Base-by-base conservation (phyloP, 2,329 filamentous ascomycete species). In the Penicillium crustosum region DNA sequence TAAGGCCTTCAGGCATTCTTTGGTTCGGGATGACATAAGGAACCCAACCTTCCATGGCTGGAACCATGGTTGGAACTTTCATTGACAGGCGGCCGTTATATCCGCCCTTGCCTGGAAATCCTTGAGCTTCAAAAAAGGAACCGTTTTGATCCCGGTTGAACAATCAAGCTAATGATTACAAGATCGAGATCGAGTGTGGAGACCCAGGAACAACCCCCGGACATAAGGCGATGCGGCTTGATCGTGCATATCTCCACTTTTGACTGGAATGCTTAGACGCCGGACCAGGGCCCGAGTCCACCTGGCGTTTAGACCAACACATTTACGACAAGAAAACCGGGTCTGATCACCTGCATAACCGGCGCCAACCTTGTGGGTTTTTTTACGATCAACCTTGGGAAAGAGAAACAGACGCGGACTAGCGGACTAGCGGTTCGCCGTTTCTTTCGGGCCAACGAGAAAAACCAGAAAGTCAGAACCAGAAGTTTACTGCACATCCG, bases 321-420 rank as follows among this genome's bases (percentile, higher is more conserved):
- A 33, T 38, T 53, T 52, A 36, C 49, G 48, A 47, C 47, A 5
- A 25, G 25, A 55, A 57, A 62, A 49, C 66, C 65, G 63, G 64
- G 67, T 64, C 65, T 63, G 56, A 70, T 73, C 65, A 69, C 72
- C 64, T 74, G 70, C 71, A 74, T 72, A 73, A 57, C 69, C 70
- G 71, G 65, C 63, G 68, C 67, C 65, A 54, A 55, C 50, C 41
- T 45, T 55, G 58, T 53, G 42, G 50, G 29, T 45, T 55, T 33
- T 19, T 19, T 25, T 21, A 27, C 7, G 17, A 51, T 36, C 29
- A 45, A 25, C 25, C 25, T 25, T 25, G 25, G 25, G 6, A 31
- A 53, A 44, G 2, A 35, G 29, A 27, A 47, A 27, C 39, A 52
- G 49, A 44, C 41, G 50, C 50, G 41, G 50, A 45, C 41, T 47